phyloP scores from a whole-genome alignment of 495 filamentous ascomycete species.

The Terfezia claveryi region DNA sequence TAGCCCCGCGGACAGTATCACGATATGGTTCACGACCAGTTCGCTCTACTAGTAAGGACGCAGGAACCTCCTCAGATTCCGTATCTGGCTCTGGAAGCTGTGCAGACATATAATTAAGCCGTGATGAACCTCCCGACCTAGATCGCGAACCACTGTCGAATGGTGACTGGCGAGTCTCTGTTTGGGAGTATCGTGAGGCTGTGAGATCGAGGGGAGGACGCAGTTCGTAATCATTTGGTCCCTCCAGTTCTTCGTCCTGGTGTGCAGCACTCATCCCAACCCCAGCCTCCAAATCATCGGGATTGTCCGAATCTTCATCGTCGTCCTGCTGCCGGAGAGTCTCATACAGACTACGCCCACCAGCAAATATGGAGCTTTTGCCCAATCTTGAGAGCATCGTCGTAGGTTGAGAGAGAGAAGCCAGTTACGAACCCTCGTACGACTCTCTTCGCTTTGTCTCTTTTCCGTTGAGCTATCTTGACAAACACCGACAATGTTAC shows the following conservation, averaged over 20 bases:
- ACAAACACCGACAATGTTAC: too few species aligned
- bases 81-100: not conserved
- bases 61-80: conserved; percentile 56
- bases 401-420: too few species aligned
- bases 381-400: conserved; percentile 4
- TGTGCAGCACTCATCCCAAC: not conserved
- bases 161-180: not conserved
- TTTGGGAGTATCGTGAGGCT: conserved; percentile 7
- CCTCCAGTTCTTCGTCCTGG: conserved; percentile 45
- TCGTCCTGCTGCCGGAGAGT: conserved; percentile 16
- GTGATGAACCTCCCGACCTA: not conserved
- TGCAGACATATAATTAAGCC: conserved; percentile 3
- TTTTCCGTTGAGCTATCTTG: too few species aligned
- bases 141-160: not conserved
- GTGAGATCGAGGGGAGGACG: conserved; percentile 12
- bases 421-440: too few species aligned
- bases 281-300: conserved; percentile 4
- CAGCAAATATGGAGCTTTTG: conserved; percentile 9
- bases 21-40: conserved; percentile 14
- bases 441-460: too few species aligned
- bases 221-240: conserved; percentile 34
- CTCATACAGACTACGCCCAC: conserved; percentile 12
- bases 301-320: conserved; percentile 10
- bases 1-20: not conserved
- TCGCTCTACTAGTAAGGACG: conserved; percentile 59